Evolutionary conservation across 1,284 basidiomycete genomes (phyloP).

Genomic region (Sparassis latifolia): DNA sequence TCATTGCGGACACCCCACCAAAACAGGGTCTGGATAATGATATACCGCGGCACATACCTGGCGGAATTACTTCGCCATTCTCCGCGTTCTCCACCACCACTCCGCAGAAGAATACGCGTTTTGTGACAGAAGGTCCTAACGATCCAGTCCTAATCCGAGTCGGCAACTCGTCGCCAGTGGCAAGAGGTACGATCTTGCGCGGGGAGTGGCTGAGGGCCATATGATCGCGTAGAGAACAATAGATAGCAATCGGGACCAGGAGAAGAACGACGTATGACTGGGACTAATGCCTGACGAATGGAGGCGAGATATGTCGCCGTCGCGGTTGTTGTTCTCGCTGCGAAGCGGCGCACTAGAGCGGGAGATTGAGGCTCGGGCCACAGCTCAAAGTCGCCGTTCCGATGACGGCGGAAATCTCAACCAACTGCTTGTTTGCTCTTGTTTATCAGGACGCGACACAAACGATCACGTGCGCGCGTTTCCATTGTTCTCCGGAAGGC

Average conservation of each 20-base stretch:
- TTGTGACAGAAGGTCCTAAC: conserved; percentile 40
- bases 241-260: conserved; percentile 17
- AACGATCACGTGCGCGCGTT: too few species aligned
- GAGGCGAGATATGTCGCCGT: background rate
- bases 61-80: conserved; percentile 55
- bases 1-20: too few species aligned
- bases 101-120: conserved; percentile 73
- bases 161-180: conserved; percentile 52
- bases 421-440: background rate
- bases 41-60: conserved; percentile 37
- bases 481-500: too few species aligned
- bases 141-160: conserved; percentile 24
- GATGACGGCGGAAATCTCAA: background rate
- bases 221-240: conserved; percentile 2
- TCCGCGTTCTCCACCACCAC: conserved; percentile 77
- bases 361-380: too few species aligned
- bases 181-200: conserved; percentile 64
- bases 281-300: background rate
- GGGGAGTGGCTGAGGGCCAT: conserved; percentile 53
- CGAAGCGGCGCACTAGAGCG: too few species aligned
- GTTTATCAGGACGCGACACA: background rate
- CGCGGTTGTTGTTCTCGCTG: too few species aligned
- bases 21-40: too few species aligned
- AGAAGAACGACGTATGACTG: background rate
- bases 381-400: too few species aligned